Evolutionary conservation across 139 green algal genomes (phyloP).

Genomic region (Marvania coccoides): DNA sequence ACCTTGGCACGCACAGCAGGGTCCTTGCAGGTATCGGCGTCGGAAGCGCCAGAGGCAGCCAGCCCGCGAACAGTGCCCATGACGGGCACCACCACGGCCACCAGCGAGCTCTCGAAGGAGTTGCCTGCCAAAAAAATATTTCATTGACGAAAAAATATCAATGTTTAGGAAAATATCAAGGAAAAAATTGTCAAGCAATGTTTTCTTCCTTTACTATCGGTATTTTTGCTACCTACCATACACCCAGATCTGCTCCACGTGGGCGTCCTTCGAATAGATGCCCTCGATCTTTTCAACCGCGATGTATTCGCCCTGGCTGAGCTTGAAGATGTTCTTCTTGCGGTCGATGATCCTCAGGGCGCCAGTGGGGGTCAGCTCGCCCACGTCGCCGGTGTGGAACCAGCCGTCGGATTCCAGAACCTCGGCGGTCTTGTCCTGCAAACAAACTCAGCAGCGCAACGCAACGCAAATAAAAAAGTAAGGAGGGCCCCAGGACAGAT

Average conservation of each 20-base stretch:
- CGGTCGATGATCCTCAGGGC: conserved; percentile 89
- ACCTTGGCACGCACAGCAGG: conserved; percentile 24
- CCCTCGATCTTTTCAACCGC: conserved; percentile 93
- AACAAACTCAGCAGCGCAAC: too few species aligned
- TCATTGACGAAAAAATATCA: too few species aligned
- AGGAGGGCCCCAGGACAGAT: too few species aligned
- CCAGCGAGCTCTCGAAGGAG: conserved; percentile 77
- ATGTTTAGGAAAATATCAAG: background rate
- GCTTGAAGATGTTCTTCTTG: conserved; percentile 99
- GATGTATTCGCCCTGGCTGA: conserved; percentile 93
- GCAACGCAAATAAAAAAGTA: background rate
- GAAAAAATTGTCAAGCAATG: background rate
- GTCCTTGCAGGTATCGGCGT: conserved; percentile 29
- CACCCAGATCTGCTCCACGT: conserved; percentile 89
- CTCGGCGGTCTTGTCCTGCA: conserved; percentile 29
- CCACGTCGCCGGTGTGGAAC: conserved; percentile 95
- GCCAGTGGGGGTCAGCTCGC: conserved; percentile 58
- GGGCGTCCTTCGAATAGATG: conserved; percentile 72
- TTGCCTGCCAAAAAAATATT: too few species aligned
- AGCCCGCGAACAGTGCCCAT: conserved; percentile 27
- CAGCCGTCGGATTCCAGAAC: conserved; percentile 72
- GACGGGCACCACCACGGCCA: conserved; percentile 81
- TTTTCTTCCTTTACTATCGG: background rate
- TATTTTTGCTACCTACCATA: conserved; percentile 54
- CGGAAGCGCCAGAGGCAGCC: background rate